Conservation (phyloP, 805 yeast genomes). For the Nakazawaea sp. region DNA sequence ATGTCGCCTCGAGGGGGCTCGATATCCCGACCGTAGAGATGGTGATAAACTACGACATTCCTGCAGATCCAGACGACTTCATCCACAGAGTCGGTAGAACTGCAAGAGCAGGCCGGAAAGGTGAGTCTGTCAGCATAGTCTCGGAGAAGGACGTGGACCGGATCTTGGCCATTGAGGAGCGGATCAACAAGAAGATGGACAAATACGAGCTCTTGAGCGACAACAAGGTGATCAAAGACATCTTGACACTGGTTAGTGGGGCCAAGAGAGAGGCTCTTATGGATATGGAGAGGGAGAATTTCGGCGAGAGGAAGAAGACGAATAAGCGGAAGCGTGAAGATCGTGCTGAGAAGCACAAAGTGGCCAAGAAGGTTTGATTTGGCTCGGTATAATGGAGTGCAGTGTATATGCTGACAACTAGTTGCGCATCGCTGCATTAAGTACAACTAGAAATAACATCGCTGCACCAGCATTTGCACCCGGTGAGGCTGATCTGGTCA, state of each 20-base stretch:
- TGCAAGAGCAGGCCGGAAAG: conserved; percentile 93
- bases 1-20: conserved; percentile 86
- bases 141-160: conserved; percentile 82
- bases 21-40: conserved; percentile 78
- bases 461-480: no score
- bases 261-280: conserved; percentile 88
- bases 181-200: conserved; percentile 77
- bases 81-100: conserved; percentile 93
- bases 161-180: conserved; percentile 77
- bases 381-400: no score
- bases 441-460: no score
- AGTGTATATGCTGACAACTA: no score
- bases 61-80: conserved; percentile 79
- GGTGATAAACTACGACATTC: conserved; percentile 73
- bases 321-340: conserved; percentile 34
- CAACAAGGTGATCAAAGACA: conserved; percentile 65
- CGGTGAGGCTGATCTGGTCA: no score
- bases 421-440: no score
- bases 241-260: conserved; percentile 60
- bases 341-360: conserved; percentile 11
- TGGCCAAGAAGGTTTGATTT: conserved; percentile 15
- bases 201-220: conserved; percentile 68
- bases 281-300: conserved; percentile 90
- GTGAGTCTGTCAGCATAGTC: conserved; percentile 76
- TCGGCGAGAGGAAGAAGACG: conserved; percentile 64